phyloP scores from a whole-genome alignment of 306 rosid genomes.

The Ziziphus jujuba region DNA sequence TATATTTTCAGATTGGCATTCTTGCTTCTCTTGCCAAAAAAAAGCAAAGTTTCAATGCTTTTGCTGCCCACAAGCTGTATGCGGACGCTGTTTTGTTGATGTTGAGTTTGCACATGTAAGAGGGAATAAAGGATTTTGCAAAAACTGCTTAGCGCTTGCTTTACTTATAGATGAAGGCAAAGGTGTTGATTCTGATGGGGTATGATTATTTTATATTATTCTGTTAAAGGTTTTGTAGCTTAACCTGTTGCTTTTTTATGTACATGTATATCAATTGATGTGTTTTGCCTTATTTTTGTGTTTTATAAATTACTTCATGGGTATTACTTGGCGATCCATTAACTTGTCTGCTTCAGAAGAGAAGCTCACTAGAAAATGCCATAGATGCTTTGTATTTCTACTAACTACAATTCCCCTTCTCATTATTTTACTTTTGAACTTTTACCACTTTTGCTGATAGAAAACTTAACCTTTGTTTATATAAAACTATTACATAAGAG shows the following conservation, averaged over 20 bases:
- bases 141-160: slow-evolving; percentile 53
- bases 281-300: too few species aligned
- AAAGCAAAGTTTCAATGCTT: slow-evolving; percentile 56
- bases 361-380: too few species aligned
- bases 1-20: slow-evolving; percentile 53
- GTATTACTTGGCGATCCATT: too few species aligned
- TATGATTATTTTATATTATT: slow-evolving; percentile 29
- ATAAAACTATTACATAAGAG: too few species aligned
- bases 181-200: slow-evolving; percentile 67
- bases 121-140: slow-evolving; percentile 54
- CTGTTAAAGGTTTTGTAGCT: neutral
- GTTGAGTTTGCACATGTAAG: slow-evolving; percentile 42
- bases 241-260: neutral
- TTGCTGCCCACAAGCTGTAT: slow-evolving; percentile 71
- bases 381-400: too few species aligned
- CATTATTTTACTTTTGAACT: too few species aligned
- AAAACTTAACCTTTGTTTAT: too few species aligned
- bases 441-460: too few species aligned
- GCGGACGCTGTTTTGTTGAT: slow-evolving; percentile 46
- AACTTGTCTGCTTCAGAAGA: too few species aligned
- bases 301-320: too few species aligned
- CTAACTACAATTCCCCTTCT: too few species aligned
- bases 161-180: slow-evolving; percentile 49
- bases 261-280: neutral
- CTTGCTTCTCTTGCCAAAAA: slow-evolving; percentile 53